These are phyloP conservation scores for Decorospora gaudefroyi DNA, from an alignment of 2,329 filamentous ascomycete genomes.

Conservation along the genomic window DNA sequence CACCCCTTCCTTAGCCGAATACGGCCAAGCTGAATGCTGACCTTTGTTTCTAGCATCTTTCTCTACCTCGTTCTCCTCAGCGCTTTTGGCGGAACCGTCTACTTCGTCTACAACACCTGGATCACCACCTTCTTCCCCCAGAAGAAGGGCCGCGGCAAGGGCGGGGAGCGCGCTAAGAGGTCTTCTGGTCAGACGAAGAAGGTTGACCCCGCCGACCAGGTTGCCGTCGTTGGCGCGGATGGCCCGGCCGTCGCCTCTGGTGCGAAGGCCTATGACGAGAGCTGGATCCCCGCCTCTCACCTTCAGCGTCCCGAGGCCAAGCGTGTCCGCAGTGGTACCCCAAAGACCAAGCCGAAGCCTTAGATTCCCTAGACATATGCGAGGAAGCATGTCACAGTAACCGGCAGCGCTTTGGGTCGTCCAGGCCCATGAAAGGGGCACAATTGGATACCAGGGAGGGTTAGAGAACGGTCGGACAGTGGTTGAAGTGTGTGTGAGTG, in stretches of 20 bases:
- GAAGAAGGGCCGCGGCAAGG: slow-evolving; percentile 64
- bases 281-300: slow-evolving; percentile 90
- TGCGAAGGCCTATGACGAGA: slow-evolving; percentile 81
- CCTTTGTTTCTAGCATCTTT: slow-evolving; percentile 81
- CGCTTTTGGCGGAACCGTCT: slow-evolving; percentile 77
- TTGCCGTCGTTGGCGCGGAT: slow-evolving; percentile 70
- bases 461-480: no score
- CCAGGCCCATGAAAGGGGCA: background rate
- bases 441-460: no score
- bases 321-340: slow-evolving; percentile 59
- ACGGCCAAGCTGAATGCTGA: no score
- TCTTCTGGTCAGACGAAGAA: slow-evolving; percentile 68
- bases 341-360: slow-evolving; percentile 46
- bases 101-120: slow-evolving; percentile 99
- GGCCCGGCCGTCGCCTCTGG: slow-evolving; percentile 70
- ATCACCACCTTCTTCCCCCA: slow-evolving; percentile 95
- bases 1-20: no score
- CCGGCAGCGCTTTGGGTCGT: no score
- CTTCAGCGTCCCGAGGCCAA: slow-evolving; percentile 79
- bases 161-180: slow-evolving; percentile 67
- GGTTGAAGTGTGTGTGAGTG: no score
- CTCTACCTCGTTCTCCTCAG: slow-evolving; percentile 88
- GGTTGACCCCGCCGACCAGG: slow-evolving; percentile 62
- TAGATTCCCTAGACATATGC: slow-evolving; percentile 16
- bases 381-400: background rate